phyloP scores from a whole-genome alignment of 805 yeast genomes.

The Sungouiella blattae region DNA sequence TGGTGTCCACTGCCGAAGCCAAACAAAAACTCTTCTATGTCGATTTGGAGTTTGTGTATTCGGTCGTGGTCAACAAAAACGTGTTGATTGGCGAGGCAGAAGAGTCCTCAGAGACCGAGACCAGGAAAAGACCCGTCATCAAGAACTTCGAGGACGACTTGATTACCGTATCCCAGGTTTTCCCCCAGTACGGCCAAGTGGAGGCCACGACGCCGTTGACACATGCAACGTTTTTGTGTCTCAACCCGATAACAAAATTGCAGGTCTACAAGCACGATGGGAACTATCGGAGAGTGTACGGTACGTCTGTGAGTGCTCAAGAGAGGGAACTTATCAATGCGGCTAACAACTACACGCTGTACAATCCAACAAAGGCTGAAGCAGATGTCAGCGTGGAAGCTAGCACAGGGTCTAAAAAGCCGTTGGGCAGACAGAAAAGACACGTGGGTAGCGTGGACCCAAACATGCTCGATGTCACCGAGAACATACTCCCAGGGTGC shows the following conservation, averaged over 20 bases:
- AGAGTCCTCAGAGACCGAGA: constrained; percentile 2
- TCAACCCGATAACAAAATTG: constrained; percentile 31
- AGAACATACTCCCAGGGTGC: constrained; percentile 41
- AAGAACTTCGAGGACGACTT: constrained; percentile 20
- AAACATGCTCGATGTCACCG: constrained; percentile 36
- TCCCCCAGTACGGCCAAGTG: constrained; percentile 37
- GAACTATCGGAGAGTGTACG: constrained; percentile 13
- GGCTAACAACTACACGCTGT: constrained; percentile 24
- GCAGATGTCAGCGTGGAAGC: background rate
- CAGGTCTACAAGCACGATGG: constrained; percentile 33
- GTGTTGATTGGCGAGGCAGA: constrained; percentile 10
- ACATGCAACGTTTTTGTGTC: constrained; percentile 34
- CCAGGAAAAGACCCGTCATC: constrained; percentile 1
- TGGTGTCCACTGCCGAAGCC: constrained; percentile 19
- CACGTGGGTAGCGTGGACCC: constrained; percentile 34
- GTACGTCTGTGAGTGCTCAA: constrained; percentile 25
- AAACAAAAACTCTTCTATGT: constrained; percentile 25
- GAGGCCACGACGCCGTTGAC: constrained; percentile 26
- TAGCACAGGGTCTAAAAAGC: constrained; percentile 15
- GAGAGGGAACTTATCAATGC: constrained; percentile 35
- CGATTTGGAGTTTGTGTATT: constrained; percentile 18
- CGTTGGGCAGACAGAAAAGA: constrained; percentile 30
- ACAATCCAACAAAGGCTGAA: constrained; percentile 7
- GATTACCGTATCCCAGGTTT: constrained; percentile 35
- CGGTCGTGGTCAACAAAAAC: constrained; percentile 17